Evolutionary conservation across 2,329 filamentous ascomycete species (phyloP).

Genomic region (Pseudogymnoascus sp.): DNA sequence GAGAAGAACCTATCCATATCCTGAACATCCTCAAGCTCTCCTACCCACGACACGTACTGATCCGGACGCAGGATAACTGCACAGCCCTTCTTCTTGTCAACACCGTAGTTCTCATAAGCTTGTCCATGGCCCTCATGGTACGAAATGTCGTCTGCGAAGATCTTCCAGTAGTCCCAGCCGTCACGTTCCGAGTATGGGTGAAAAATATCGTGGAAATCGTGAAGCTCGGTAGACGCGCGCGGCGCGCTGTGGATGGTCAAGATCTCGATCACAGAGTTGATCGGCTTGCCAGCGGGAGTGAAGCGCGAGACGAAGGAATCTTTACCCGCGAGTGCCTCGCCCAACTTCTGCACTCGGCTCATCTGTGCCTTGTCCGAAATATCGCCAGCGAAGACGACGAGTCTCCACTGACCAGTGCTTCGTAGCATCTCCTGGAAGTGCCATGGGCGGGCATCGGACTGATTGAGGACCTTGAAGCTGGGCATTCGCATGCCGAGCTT

Average conservation of each 20-base stretch:
- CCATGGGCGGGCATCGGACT: slow-evolving; percentile 44
- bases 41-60: slow-evolving; percentile 48
- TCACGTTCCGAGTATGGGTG: slow-evolving; percentile 36
- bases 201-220: slow-evolving; percentile 43
- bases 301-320: slow-evolving; percentile 26
- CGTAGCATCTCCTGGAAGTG: slow-evolving; percentile 46
- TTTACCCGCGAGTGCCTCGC: slow-evolving; percentile 31
- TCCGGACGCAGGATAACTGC: slow-evolving; percentile 56
- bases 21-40: slow-evolving; percentile 30
- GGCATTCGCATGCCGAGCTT: slow-evolving; percentile 45
- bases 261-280: slow-evolving; percentile 47
- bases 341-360: slow-evolving; percentile 37
- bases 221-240: slow-evolving; percentile 39
- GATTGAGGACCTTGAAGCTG: slow-evolving; percentile 49
- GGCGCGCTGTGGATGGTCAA: slow-evolving; percentile 50
- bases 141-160: slow-evolving; percentile 45
- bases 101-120: slow-evolving; percentile 48
- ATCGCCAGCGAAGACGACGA: slow-evolving; percentile 53
- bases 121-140: slow-evolving; percentile 45
- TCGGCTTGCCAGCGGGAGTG: slow-evolving; percentile 15
- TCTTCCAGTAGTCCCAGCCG: slow-evolving; percentile 49
- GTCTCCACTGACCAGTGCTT: slow-evolving; percentile 45
- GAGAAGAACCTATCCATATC: slow-evolving; percentile 18
- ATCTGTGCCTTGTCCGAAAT: slow-evolving; percentile 37
- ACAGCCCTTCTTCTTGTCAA: slow-evolving; percentile 46